Base-by-base conservation (phyloP, 257 asterid species). In the Plantago major region DNA sequence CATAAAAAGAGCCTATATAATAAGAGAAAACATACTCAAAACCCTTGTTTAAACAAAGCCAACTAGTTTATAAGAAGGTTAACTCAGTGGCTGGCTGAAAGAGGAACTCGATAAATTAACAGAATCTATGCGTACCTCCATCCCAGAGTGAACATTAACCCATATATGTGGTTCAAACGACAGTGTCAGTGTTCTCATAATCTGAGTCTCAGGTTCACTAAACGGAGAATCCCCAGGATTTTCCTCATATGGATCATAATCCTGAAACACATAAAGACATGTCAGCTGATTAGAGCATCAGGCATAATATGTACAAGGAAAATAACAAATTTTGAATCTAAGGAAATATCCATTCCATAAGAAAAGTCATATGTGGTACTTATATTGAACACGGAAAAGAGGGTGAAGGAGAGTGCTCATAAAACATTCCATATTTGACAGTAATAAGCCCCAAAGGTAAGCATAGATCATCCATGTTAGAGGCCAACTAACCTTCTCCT, bases 131-230 rank as follows among this genome's bases (percentile, higher is more conserved):
- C 75, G 65, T 82, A 82, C 99, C 90, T 93, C 99, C 97, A 93
- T 92, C 58, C 99, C 97, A n/a, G 97, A 92, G 74, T 93, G 97
- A 81, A 87, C 97, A 71, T 87, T 93, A 48, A 85, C 99, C 99
- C 99, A 93, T 71, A 89, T 76, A 78, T 89, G 99, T 46, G 99
- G 99, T 73, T 83, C 97, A 60, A 93, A 93, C 43, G 97, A 76
- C 56, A 84, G 22, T 14, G 91, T 72, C 66, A 93, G 79, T 71
- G 84, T 92, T 62, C 96, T 76, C 96, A 92, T 86, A 45, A 84
- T 71, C 74, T 92, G 99, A 65, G 88, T 65, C 95, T 92, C 99
- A 0, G 99, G 97, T 79, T 92, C 99, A 60, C 97, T 92, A 76
- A 92, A 92, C 58, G 99, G 91, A 74, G 82, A 83, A 67, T 78